Base-by-base conservation (phyloP, 2,329 filamentous ascomycete genomes). In the Hymenoscyphus scutula region DNA sequence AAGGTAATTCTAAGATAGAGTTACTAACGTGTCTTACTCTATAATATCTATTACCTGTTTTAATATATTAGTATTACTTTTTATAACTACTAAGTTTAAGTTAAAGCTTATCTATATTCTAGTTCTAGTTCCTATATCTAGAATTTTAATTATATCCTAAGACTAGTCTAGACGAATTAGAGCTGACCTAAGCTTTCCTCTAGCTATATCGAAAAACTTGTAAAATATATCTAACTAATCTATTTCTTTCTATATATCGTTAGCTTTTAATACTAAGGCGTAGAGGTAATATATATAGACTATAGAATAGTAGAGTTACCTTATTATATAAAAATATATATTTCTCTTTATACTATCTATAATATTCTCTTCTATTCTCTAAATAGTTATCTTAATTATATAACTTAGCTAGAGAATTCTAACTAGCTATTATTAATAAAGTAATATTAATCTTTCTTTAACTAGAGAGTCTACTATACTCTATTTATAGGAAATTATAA, bases 211-310 rank as follows among this genome's bases (percentile, higher is more conserved):
- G 71, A 92, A 89, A 68, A 94, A 79, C 71, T 91, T 90, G 78
- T 96, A 90, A 72, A 92, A 89, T 54, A 94, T 88, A 72, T 96
- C 91, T 72, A 94, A 82, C 68, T 90, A 85, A 74, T 92, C 89
- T 71, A 88, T 84, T 75, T 95, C 91, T 65, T 82, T 79, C 84
- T 90, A 73, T 56, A 15, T 19, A 34, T 34, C 7, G 61, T 15
- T n/a, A n/a, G n/a, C n/a, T n/a, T n/a, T n/a, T n/a, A n/a, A n/a
- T n/a, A n/a, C n/a, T n/a, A n/a, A n/a, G n/a, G n/a, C n/a, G n/a
- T n/a, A n/a, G n/a, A n/a, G n/a, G n/a, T n/a, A n/a, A n/a, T n/a
- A n/a, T n/a, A n/a, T n/a, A n/a, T n/a, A n/a, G n/a, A n/a, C n/a
- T n/a, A n/a, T n/a, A n/a, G n/a, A n/a, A n/a, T n/a, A n/a, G n/a